Evolutionary conservation across 352 stramenopile genomes (phyloP), one percentile per base, ranked within the genome.

Genomic region (Globisporangium heterothallicum): DNA sequence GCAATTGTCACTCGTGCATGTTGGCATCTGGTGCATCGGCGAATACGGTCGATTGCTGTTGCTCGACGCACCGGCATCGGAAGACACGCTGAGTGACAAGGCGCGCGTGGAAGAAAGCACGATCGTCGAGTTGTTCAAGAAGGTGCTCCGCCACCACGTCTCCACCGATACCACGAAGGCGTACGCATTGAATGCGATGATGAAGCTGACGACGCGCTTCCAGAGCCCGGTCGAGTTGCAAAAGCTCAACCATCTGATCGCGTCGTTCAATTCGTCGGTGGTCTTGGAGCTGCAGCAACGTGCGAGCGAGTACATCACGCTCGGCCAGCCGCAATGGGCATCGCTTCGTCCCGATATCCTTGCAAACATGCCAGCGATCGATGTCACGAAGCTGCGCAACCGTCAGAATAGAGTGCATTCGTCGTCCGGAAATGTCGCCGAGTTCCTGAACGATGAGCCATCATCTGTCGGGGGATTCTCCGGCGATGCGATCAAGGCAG

Each of bases 11-110:
- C 85, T 99, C 38, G 84, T 98, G n/a, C 90, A 98, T 56, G 94
- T 99, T 19, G 96, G 90, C 9, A 92, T 99, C 45, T 99, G 97
- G 97, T 98, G 94, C 63, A 87, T 99, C 46, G 97, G 97, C 13
- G 97, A 99, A 71, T 99, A 98, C 67, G 97, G 95, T 30, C 81
- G 95, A 55, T 68, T 97, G 38, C 51, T 99, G 13, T 58, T 98
- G 13, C 63, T 72, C 16, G 73, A 87, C 32, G 70, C 77, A 13
- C 78, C 79, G 9, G 35, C 65, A 8, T 71, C 72, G 1, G 78
- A 88, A 32, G 81, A 92, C 12, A 76, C 78, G 16, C 63, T 92
- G 18, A 66, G 49, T 21, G 76, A 82, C 42, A 91, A 90, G 62
- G 66, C 63, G 47, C 65, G 64, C 46, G 81, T 92, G 6, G 74